Conservation (phyloP, 805 yeast species). For the Nakazawaea sp. region DNA sequence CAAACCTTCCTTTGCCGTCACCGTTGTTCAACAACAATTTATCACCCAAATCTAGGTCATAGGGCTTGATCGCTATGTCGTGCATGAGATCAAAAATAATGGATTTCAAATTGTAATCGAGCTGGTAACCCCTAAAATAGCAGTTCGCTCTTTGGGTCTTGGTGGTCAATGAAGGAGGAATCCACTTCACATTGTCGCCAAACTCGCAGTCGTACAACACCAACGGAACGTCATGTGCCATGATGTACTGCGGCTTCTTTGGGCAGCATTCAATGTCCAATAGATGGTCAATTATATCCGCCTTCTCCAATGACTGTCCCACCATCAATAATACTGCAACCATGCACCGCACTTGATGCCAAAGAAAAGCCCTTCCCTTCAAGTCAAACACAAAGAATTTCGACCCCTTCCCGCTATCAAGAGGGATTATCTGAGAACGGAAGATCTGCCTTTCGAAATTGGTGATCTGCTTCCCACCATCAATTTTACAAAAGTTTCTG, state of each 20-base stretch:
- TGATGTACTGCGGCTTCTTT: constrained; percentile 70
- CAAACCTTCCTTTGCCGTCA: constrained; percentile 69
- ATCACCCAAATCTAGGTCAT: constrained; percentile 16
- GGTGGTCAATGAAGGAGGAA: constrained; percentile 23
- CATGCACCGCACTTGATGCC: constrained; percentile 99
- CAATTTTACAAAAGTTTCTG: constrained; percentile 89
- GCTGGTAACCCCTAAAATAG: constrained; percentile 41
- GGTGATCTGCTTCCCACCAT: constrained; percentile 87
- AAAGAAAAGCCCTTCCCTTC: constrained; percentile 83
- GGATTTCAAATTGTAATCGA: constrained; percentile 52
- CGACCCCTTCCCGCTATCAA: constrained; percentile 14
- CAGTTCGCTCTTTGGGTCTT: constrained; percentile 36
- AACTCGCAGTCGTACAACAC: constrained; percentile 81
- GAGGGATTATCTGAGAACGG: constrained; percentile 20
- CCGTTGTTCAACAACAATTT: constrained; percentile 50
- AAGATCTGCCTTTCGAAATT: constrained; percentile 65
- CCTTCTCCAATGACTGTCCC: constrained; percentile 70
- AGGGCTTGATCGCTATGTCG: constrained; percentile 19
- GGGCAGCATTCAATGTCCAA: constrained; percentile 49
- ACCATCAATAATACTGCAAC: constrained; percentile 73
- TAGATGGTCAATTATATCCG: constrained; percentile 48
- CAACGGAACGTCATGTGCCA: constrained; percentile 88
- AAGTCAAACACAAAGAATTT: constrained; percentile 66
- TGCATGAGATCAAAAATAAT: constrained; percentile 45
- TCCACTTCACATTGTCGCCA: constrained; percentile 63